Evolutionary conservation across 176 grass and related monocot genomes (phyloP).

Genomic region (Tillandsia leiboldiana): DNA sequence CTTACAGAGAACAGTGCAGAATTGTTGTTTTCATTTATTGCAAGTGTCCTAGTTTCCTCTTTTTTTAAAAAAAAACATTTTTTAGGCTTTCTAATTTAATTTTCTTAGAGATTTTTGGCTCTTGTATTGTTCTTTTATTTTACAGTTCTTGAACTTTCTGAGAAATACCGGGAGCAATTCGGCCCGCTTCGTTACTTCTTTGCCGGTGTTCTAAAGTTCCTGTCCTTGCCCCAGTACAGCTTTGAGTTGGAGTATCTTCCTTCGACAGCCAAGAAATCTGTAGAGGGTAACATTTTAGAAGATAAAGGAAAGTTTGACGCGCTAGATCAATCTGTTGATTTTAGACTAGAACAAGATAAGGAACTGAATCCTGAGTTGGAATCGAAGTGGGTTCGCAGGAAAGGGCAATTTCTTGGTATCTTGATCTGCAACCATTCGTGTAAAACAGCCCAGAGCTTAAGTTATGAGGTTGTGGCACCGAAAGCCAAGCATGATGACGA

Average conservation of each 20-base stretch:
- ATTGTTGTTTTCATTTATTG: too few species aligned
- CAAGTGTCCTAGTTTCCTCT: too few species aligned
- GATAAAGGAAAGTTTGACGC: background rate
- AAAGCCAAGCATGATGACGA: constrained; percentile 63
- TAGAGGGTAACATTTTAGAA: constrained; percentile 13
- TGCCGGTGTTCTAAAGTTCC: constrained; percentile 78
- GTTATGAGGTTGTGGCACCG: constrained; percentile 65
- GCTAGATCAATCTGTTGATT: constrained; percentile 16
- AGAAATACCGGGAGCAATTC: constrained; percentile 64
- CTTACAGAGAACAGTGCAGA: too few species aligned
- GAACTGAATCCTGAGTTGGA: constrained; percentile 18
- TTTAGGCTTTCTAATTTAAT: background rate
- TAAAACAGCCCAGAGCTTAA: constrained; percentile 67
- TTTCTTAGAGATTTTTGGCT: background rate
- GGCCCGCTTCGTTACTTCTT: constrained; percentile 71
- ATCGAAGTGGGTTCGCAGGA: constrained; percentile 46
- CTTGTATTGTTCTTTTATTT: constrained; percentile 16
- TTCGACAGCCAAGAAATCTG: constrained; percentile 27
- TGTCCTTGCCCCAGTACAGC: constrained; percentile 66
- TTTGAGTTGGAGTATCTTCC: constrained; percentile 90
- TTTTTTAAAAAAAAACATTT: background rate
- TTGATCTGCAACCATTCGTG: constrained; percentile 86
- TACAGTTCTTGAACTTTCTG: constrained; percentile 68
- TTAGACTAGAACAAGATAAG: constrained; percentile 7
- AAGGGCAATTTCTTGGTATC: constrained; percentile 79